Conservation (phyloP, 805 yeast genomes). For the Candida pini region DNA sequence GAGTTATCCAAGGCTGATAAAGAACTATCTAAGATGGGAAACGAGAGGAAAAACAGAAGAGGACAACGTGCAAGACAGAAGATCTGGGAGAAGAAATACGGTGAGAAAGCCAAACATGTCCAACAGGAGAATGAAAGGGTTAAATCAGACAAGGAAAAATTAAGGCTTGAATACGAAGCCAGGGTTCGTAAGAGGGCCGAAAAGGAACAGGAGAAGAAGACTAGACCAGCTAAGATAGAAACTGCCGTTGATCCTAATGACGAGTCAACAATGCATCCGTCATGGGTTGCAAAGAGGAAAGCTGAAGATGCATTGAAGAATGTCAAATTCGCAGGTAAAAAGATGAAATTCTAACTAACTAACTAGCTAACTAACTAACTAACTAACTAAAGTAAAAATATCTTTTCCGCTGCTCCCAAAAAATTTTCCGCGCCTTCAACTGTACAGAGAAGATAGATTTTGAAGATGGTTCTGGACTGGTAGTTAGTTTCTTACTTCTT, state of each 20-base stretch:
- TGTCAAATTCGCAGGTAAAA: conserved; percentile 77
- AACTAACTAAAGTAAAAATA: too few relatives aligned
- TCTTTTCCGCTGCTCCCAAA: too few relatives aligned
- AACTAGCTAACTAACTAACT: too few relatives aligned
- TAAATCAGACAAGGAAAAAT: conserved; percentile 50
- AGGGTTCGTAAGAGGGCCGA: conserved; percentile 63
- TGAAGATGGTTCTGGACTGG: too few relatives aligned
- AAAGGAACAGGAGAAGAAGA: conserved; percentile 24
- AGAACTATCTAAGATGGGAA: conserved; percentile 45
- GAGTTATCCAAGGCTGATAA: conserved; percentile 33
- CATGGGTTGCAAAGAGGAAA: conserved; percentile 88
- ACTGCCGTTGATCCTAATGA: conserved; percentile 5
- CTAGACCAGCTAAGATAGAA: conserved; percentile 12
- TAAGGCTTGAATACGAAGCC: conserved; percentile 64
- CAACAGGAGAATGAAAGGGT: conserved; percentile 54
- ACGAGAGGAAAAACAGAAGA: conserved; percentile 76
- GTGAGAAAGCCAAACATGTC: conserved; percentile 77
- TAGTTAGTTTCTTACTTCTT: too few relatives aligned
- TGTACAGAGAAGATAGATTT: too few relatives aligned
- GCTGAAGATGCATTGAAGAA: conserved; percentile 62
- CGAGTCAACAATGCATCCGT: conserved; percentile 71
- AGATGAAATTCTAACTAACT: conserved; percentile 76
- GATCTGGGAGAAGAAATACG: conserved; percentile 93
- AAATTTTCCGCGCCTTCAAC: too few relatives aligned
- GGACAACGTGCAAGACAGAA: conserved; percentile 97